phyloP scores from a whole-genome alignment of 2,329 filamentous ascomycete species.

The Eurotiales sp. region DNA sequence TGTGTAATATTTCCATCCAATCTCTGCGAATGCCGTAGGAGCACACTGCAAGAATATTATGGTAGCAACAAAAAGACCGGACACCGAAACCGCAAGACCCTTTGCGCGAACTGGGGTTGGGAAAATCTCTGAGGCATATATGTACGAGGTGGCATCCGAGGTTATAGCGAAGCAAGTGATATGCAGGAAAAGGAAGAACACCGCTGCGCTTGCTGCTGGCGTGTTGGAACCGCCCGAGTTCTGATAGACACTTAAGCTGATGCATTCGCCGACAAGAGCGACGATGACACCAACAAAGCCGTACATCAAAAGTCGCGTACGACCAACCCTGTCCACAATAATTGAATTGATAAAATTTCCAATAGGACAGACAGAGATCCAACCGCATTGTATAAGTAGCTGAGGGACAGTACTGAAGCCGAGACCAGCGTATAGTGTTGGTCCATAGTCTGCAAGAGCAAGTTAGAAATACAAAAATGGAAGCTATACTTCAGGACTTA shows the following conservation, averaged over 20 bases:
- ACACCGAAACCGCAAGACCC: conserved; percentile 51
- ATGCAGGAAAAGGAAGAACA: conserved; percentile 12
- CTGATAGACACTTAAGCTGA: conserved; percentile 10
- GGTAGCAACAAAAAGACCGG: conserved; percentile 49
- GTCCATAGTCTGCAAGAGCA: conserved; percentile 5
- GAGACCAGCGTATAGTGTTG: conserved; percentile 6
- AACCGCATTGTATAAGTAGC: conserved; percentile 5
- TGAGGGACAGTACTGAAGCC: conserved; percentile 5
- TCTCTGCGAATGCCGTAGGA: conserved; percentile 41
- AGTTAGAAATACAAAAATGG: neutral
- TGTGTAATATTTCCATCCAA: conserved; percentile 50
- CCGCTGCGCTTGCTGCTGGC: conserved; percentile 3
- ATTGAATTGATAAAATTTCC: conserved; percentile 15
- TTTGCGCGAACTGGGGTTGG: conserved; percentile 51
- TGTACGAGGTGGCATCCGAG: conserved; percentile 47
- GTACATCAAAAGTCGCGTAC: conserved; percentile 5
- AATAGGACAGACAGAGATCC: conserved; percentile 13
- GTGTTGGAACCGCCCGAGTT: neutral
- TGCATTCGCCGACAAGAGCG: conserved; percentile 8
- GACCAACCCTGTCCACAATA: conserved; percentile 14
- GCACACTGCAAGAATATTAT: conserved; percentile 49
- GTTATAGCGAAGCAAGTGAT: conserved; percentile 11
- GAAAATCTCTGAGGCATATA: conserved; percentile 46
- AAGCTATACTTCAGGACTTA: conserved; percentile 35
- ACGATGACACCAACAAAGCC: conserved; percentile 2